Evolutionary conservation across 2,329 filamentous ascomycete genomes (phyloP), one percentile per base, ranked within the genome.

Genomic region (Diplodia sapinea): DNA sequence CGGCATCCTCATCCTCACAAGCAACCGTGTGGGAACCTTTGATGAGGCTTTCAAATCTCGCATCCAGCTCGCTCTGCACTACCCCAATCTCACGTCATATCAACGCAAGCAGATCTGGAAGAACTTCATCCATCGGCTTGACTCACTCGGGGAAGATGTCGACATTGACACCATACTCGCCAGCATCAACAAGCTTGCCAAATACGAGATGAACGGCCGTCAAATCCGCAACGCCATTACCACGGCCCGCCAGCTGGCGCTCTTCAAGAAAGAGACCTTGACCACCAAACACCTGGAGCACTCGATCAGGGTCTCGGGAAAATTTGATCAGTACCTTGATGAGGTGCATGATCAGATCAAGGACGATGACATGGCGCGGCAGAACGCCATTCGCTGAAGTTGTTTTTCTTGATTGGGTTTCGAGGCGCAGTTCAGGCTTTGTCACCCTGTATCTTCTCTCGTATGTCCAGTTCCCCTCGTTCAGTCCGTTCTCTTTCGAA

Each of bases 161-260:
- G 74, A 75, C n/a, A 17, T 15, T 12, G 23, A 54, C 6, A 2
- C 15, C 15, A 29, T 54, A 9, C 51, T 54, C 6, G 23, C 1
- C 9, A 17, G 51, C 26, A 29, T 54, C 15, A 31, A 31, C 4
- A 72, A 77, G 62, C 74, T 85, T 43, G 75, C 81, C 0, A 68
- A 72, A 26, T 73, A 83, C 62, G 74, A 80, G 4, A 75, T 85
- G 52, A 85, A 85, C 59, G 83, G 84, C 4, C 75, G 83, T 26
- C 82, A 85, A 77, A 85, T 85, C 68, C 84, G 85, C 76, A 85
- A 84, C 59, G 74, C 76, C 33, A 69, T 77, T 15, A 78, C 76
- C 68, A 75, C 72, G 36, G 76, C 76, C 49, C 68, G 70, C 33
- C 52, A 77, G 66, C 59, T 77, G 66, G 73, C 71, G 9, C 70